Evolutionary conservation across 2,329 filamentous ascomycete species (phyloP).

Genomic region (Fusarium sublunatum): DNA sequence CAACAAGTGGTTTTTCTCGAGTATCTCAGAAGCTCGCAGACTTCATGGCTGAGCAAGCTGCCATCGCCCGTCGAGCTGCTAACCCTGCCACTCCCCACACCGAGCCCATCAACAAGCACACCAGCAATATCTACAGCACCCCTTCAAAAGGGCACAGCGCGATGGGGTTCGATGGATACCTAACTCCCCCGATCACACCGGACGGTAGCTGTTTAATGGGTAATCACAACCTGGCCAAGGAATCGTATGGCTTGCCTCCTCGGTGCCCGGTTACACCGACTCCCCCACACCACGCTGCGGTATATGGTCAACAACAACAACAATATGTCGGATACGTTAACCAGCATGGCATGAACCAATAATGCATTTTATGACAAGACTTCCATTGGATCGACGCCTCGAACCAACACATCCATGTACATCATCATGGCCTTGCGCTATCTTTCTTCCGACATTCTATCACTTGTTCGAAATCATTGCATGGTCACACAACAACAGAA

Average conservation of each 20-base stretch:
- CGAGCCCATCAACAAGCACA: conserved; percentile 63
- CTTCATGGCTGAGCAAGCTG: conserved; percentile 69
- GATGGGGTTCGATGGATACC: conserved; percentile 76
- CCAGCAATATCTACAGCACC: conserved; percentile 75
- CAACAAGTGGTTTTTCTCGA: conserved; percentile 62
- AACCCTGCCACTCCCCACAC: conserved; percentile 70
- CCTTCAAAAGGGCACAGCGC: conserved; percentile 80
- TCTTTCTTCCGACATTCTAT: conserved; percentile 40
- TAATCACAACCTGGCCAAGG: conserved; percentile 58
- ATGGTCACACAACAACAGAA: conserved; percentile 47
- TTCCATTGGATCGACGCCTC: conserved; percentile 17
- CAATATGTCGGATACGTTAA: conserved; percentile 55
- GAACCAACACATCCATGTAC: conserved; percentile 11
- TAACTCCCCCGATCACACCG: conserved; percentile 87
- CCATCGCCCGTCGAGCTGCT: conserved; percentile 61
- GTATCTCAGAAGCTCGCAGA: conserved; percentile 67
- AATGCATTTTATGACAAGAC: conserved; percentile 48
- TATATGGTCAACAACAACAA: conserved; percentile 52
- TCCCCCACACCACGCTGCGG: conserved; percentile 57
- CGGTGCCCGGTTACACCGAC: conserved; percentile 73
- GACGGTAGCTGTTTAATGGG: conserved; percentile 70
- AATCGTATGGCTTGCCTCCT: conserved; percentile 60
- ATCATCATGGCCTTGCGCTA: conserved; percentile 26
- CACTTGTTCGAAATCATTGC: conserved; percentile 50
- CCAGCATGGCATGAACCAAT: conserved; percentile 57